phyloP scores from a whole-genome alignment of 2,329 filamentous ascomycete genomes.

The Bisporella sp. region DNA sequence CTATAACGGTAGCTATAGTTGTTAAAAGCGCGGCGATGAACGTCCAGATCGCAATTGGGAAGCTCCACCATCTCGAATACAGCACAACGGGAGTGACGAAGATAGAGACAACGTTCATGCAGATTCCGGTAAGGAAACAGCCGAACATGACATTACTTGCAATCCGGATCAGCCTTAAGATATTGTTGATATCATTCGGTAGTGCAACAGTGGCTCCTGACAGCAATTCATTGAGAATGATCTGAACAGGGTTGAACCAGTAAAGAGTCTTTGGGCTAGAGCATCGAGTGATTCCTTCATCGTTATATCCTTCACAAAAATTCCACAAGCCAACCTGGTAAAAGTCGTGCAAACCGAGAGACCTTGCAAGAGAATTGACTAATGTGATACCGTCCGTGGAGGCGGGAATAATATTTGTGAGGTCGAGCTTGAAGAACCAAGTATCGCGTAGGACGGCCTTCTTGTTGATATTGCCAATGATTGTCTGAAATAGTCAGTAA shows the following conservation, averaged over 20 bases:
- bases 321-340: conserved; percentile 91
- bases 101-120: conserved; percentile 67
- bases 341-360: conserved; percentile 85
- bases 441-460: conserved; percentile 57
- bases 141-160: conserved; percentile 84
- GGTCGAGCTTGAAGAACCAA: conserved; percentile 80
- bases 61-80: conserved; percentile 48
- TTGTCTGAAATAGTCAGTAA: conserved; percentile 32
- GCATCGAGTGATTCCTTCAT: conserved; percentile 69
- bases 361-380: conserved; percentile 82
- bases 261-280: conserved; percentile 64
- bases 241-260: conserved; percentile 86
- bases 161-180: conserved; percentile 66
- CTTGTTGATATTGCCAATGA: conserved; percentile 67
- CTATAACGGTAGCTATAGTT: conserved; percentile 64
- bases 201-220: conserved; percentile 77
- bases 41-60: conserved; percentile 62
- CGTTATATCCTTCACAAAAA: conserved; percentile 80
- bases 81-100: conserved; percentile 44
- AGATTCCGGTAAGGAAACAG: conserved; percentile 68
- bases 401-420: conserved; percentile 58
- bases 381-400: conserved; percentile 50
- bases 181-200: conserved; percentile 64
- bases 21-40: conserved; percentile 62
- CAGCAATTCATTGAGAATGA: conserved; percentile 73